Base-by-base conservation (phyloP, 192 early-diverging fungal species). In the Lunasporangiospora selenospora region DNA sequence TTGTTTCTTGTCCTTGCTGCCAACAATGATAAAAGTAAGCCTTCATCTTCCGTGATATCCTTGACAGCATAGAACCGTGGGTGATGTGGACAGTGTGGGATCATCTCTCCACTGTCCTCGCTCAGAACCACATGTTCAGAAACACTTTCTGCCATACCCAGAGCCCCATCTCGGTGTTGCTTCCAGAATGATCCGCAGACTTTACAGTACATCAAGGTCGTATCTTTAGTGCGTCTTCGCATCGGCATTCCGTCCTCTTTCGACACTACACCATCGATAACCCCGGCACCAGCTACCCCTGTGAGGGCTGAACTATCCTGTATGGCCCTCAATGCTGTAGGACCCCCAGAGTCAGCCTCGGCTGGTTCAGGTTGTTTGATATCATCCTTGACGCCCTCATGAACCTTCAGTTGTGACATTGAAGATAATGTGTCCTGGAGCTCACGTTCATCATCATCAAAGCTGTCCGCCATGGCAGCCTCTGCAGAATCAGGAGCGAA, bases 371-470 rank as follows among this genome's bases (percentile, higher is more conserved):
- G n/a, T n/a, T n/a, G n/a, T n/a, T n/a, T n/a, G n/a, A n/a, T n/a
- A n/a, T n/a, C n/a, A n/a, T n/a, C n/a, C n/a, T n/a, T n/a, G n/a
- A n/a, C n/a, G n/a, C n/a, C n/a, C n/a, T n/a, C n/a, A n/a, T n/a
- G n/a, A n/a, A n/a, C n/a, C n/a, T n/a, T n/a, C n/a, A n/a, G n/a
- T n/a, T n/a, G n/a, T n/a, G n/a, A n/a, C n/a, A n/a, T n/a, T n/a
- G n/a, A n/a, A n/a, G 69, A 62, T 1, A 73, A 39, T 2, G 69
- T 73, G 21, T 73, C 46, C 29, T 73, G 69, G 13, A 73, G 50
- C 18, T 73, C 69, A 29, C 43, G 53, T 32, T 73, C 69, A n/a
- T 73, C 69, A 9, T 62, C 69, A 29, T 73, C 69, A 32, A 54
- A 59, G 26, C 49, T 52, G 39, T 57, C 69, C 1, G 69, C 69